Base-by-base conservation (phyloP, 768 basidiomycete genomes). In the Polyporus arcularius region DNA sequence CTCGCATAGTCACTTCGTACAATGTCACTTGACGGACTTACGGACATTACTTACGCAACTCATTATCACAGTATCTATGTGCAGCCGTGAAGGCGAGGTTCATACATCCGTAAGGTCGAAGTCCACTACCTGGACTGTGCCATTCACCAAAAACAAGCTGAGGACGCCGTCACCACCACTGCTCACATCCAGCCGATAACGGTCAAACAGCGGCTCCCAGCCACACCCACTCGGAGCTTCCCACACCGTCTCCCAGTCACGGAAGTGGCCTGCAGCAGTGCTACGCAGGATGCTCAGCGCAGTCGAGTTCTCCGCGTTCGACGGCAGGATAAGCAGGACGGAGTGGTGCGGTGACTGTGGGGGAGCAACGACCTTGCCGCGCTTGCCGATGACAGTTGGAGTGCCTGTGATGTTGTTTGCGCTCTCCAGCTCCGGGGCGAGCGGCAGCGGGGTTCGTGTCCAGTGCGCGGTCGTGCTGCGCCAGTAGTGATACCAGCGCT, bases 351-450 rank as follows among this genome's bases (percentile, higher is more conserved):
- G 47, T 10, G 60, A 57, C 45, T 40, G 43, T 18, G 61, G 65
- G 14, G 61, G 64, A 2, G 66, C 61, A 46, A 68, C 72, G 41
- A 76, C 66, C 61, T 76, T 77, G 32, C 75, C 76, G 58, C 75
- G 72, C 58, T 78, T 76, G 38, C 76, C 75, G 62, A 73, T 76
- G 39, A 73, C 72, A 3, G 73, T 75, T 1, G 73, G 73, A 12
- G 74, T 75, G 31, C 61, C 66, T 5, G 75, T 76, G 46, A 76
- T 68, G 68, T 76, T 77, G 61, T 75, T 72, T 15, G 58, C 47
- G 52, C 69, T 68, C n/a, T 53, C 58, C 2, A 70, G 65, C 32
- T 61, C 64, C 11, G 64, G 42, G 1, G 70, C 56, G 15, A 71
- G 67, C 4, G 76, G 73, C 26, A 77, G 64, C 7, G 72, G 52